Evolutionary conservation across 257 asterid species (phyloP).

Genomic region (Capsicum pubescens): DNA sequence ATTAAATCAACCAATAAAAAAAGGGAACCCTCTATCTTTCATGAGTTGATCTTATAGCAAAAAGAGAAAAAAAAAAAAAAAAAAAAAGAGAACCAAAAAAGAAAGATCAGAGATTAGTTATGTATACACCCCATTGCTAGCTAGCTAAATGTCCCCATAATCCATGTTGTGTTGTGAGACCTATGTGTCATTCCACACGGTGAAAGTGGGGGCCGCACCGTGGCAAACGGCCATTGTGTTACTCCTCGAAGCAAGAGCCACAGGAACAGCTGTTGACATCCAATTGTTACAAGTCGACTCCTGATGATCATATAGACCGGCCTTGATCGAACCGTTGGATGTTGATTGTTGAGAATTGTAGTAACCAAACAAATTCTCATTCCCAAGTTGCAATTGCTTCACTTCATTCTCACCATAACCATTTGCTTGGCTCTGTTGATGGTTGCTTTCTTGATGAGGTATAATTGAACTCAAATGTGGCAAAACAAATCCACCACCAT

Average conservation of each 20-base stretch:
- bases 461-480: constrained; percentile 44
- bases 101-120: constrained; percentile 40
- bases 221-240: constrained; percentile 42
- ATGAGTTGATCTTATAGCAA: constrained; percentile 17
- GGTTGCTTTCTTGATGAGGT: constrained; percentile 30
- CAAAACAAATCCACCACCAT: constrained; percentile 34
- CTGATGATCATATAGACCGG: constrained; percentile 40
- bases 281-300: constrained; percentile 40
- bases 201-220: constrained; percentile 54
- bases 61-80: background rate
- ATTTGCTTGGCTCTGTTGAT: constrained; percentile 22
- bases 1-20: constrained; percentile 24
- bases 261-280: constrained; percentile 53
- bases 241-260: constrained; percentile 43
- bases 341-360: constrained; percentile 48
- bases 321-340: constrained; percentile 29
- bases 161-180: background rate
- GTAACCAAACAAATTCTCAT: constrained; percentile 47
- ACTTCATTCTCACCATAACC: constrained; percentile 39
- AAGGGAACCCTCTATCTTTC: constrained; percentile 37
- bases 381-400: constrained; percentile 35
- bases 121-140: constrained; percentile 42
- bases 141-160: background rate
- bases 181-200: constrained; percentile 72
- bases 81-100: background rate